phyloP scores from a whole-genome alignment of 371 early-diverging fungal genomes.

The Blastocladiella emersonii region DNA sequence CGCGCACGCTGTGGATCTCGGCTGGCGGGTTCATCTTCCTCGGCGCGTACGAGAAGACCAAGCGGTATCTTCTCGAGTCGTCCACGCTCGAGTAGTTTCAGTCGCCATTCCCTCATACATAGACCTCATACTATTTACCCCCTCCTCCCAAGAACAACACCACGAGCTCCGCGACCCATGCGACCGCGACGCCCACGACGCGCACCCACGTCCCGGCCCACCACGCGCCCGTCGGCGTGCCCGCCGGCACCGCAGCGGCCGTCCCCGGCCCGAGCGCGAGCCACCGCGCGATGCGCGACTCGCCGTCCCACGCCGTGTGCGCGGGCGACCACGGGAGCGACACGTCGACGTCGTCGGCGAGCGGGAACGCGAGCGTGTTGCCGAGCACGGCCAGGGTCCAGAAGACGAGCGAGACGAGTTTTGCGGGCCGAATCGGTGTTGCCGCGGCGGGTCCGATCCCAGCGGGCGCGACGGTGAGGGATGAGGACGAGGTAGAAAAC shows the following conservation, averaged over 20 bases:
- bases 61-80: constrained; percentile 19
- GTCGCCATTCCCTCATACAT: neutral
- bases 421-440: neutral
- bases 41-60: constrained; percentile 80
- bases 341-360: neutral
- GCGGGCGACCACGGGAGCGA: neutral
- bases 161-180: neutral
- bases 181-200: neutral
- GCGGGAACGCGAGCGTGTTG: neutral
- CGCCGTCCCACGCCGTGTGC: neutral
- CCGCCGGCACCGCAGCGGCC: neutral
- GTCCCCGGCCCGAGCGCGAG: neutral
- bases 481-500: neutral
- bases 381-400: neutral
- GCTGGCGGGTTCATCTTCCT: constrained; percentile 90
- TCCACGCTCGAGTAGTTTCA: neutral
- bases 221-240: neutral
- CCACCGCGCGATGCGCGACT: too few relatives aligned
- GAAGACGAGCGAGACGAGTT: neutral
- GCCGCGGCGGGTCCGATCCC: neutral
- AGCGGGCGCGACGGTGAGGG: neutral
- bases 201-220: too few relatives aligned
- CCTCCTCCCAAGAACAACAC: too few relatives aligned
- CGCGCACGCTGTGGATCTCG: constrained; percentile 88
- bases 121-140: neutral